Evolutionary conservation across 164 flowering plant species (phyloP).

Genomic region (Paratinospora sagittata): DNA sequence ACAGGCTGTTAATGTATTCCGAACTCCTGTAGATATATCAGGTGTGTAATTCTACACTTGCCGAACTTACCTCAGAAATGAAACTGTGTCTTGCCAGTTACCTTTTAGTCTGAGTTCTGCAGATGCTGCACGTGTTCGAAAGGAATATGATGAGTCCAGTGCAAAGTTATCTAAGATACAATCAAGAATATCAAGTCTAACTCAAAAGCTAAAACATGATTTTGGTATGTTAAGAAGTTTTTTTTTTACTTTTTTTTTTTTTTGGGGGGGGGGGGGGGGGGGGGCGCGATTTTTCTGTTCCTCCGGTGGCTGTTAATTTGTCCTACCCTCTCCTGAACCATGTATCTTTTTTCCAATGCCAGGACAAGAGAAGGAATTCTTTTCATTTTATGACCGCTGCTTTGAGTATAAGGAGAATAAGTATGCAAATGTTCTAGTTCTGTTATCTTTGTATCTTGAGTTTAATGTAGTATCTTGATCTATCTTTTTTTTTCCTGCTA

Average conservation of each 20-base stretch:
- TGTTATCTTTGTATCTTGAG: constrained; percentile 4
- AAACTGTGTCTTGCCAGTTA: not conserved
- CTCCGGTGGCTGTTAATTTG: not conserved
- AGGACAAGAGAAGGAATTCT: constrained; percentile 91
- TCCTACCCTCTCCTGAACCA: not conserved
- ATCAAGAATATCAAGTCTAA: constrained; percentile 81
- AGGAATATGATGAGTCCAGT: constrained; percentile 87
- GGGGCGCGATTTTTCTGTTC: not conserved
- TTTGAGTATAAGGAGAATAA: constrained; percentile 90
- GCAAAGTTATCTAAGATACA: constrained; percentile 71
- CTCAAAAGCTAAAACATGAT: constrained; percentile 67
- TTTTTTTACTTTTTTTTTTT: not conserved
- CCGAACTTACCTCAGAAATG: not conserved
- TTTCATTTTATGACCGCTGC: constrained; percentile 76
- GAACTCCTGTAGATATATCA: constrained; percentile 68
- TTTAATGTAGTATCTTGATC: constrained; percentile 4
- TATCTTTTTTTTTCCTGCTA: not conserved
- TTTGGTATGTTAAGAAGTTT: constrained; percentile 53
- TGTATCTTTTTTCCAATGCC: constrained; percentile 19
- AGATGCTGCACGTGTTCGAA: constrained; percentile 83
- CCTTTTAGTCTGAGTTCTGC: constrained; percentile 17
- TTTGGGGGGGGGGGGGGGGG: too few species aligned
- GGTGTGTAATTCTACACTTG: constrained; percentile 28
- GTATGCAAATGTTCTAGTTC: constrained; percentile 28
- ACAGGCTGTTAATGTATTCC: constrained; percentile 64